Evolutionary conservation across 2,329 filamentous ascomycete species (phyloP), one percentile per base, ranked within the genome.

Genomic region (Penicillium sclerotiorum): DNA sequence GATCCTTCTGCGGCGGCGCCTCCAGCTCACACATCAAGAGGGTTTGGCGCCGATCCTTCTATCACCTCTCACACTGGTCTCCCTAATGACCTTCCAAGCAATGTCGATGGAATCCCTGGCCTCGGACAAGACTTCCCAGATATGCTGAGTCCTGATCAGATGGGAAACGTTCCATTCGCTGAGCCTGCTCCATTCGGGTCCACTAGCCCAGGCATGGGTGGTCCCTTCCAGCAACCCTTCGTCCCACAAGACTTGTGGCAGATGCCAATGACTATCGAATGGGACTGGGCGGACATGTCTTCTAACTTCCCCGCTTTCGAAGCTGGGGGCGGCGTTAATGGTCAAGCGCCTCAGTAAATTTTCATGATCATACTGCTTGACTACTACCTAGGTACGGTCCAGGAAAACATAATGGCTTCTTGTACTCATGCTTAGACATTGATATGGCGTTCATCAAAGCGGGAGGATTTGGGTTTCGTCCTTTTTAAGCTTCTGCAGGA

Each of bases 261-360:
- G 69, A 86, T 97, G 83, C 92, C 93, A 1, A 95, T 96, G 86
- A 95, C 90, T 2, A 80, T 97, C 18, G 93, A 97, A 67, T 96
- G 92, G 91, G 90, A 88, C 58, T 89, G 85, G 86, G 82, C 74
- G 3, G 75, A 77, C 48, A 71, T 74, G 65, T 71, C 70, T 12
- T 63, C 63, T 15, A 70, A 66, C 47, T 67, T 71, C 35, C 68
- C 69, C 17, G 58, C 62, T 8, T 70, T 72, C 42, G 69, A 68
- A 33, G 46, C 56, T 8, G 53, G 52, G 17, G 56, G 53, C 45
- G 55, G 57, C 28, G 50, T 56, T 25, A 55, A 59, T 37, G 58
- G 57, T 7, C 59, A 59, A 27, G 59, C 57, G 22, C 60, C 58
- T 50, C 59, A 55, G 32, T 69, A 53, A 66, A 58, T 35, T 58